Evolutionary conservation across 1,284 basidiomycete genomes (phyloP).

Genomic region (Papiliotrema terrestris): DNA sequence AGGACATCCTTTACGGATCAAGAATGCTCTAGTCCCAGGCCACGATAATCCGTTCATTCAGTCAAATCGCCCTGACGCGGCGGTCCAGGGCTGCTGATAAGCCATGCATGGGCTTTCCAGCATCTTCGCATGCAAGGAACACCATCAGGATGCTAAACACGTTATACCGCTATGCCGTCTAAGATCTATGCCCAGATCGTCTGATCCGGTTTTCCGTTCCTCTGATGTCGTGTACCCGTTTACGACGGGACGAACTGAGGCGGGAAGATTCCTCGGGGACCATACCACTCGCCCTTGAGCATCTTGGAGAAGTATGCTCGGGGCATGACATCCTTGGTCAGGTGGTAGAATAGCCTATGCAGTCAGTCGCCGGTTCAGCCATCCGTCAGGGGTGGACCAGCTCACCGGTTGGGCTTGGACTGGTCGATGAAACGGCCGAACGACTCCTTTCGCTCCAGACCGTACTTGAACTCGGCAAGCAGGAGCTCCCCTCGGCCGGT

Average conservation of each 20-base stretch:
- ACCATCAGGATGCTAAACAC: background rate
- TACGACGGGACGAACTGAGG: constrained; percentile 27
- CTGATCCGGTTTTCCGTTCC: background rate
- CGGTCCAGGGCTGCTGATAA: too few relatives aligned
- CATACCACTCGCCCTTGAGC: constrained; percentile 58
- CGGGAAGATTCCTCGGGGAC: constrained; percentile 44
- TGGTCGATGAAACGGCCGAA: constrained; percentile 70
- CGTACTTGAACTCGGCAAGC: constrained; percentile 83
- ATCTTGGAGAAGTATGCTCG: constrained; percentile 80
- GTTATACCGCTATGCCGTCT: background rate
- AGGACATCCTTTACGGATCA: too few relatives aligned
- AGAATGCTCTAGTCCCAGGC: too few relatives aligned
- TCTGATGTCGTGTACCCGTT: background rate
- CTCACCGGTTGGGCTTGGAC: constrained; percentile 54
- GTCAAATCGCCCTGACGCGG: too few relatives aligned
- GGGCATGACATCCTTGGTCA: constrained; percentile 90
- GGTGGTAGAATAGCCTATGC: constrained; percentile 73
- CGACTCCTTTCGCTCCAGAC: constrained; percentile 77
- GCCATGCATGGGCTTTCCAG: too few relatives aligned
- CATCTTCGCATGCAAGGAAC: too few relatives aligned
- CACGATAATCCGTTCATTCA: too few relatives aligned
- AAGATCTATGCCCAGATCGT: background rate
- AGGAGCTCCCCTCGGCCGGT: constrained; percentile 60
- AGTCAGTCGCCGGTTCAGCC: background rate
- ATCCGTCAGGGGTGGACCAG: background rate